Evolutionary conservation across 2,329 filamentous ascomycete species (phyloP).

Genomic region (Aspergillus sclerotialis): DNA sequence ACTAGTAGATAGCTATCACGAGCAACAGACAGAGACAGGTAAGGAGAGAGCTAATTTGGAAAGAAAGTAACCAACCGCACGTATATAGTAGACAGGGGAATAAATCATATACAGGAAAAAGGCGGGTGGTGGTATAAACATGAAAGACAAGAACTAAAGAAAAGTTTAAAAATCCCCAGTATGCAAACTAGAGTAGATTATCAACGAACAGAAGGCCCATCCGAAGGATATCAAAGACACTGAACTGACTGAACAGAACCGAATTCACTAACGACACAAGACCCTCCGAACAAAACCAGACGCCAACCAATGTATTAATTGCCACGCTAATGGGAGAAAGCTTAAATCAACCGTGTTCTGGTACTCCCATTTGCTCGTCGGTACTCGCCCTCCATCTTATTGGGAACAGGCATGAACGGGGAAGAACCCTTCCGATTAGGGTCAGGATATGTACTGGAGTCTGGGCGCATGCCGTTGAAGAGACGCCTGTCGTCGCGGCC

Average conservation of each 20-base stretch:
- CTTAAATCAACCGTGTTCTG: not conserved
- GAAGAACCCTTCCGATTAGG: conserved; percentile 19
- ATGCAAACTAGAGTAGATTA: conserved; percentile 1
- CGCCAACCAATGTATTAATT: not conserved
- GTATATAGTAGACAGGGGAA: conserved; percentile 6
- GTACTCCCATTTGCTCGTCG: conserved; percentile 27
- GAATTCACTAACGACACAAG: too few species aligned
- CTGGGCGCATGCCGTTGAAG: conserved; percentile 39
- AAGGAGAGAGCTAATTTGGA: conserved; percentile 4
- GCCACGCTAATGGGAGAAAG: not conserved
- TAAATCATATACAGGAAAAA: conserved; percentile 14
- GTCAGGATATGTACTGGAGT: conserved; percentile 18
- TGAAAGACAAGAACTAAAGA: conserved; percentile 2
- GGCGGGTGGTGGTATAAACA: too few species aligned
- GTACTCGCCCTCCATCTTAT: conserved; percentile 21
- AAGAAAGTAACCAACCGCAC: conserved; percentile 5
- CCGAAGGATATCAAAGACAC: conserved; percentile 10
- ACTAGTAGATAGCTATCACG: too few species aligned
- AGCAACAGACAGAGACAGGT: conserved; percentile 2
- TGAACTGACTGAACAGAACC: too few species aligned
- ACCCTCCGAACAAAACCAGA: not conserved
- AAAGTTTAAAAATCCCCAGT: conserved; percentile 5
- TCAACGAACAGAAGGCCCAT: conserved; percentile 1
- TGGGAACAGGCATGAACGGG: conserved; percentile 18
- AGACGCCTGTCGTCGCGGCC: conserved; percentile 34